Evolutionary conservation across 345 rosid genomes (phyloP).

Genomic region (Microthlaspi erraticum): DNA sequence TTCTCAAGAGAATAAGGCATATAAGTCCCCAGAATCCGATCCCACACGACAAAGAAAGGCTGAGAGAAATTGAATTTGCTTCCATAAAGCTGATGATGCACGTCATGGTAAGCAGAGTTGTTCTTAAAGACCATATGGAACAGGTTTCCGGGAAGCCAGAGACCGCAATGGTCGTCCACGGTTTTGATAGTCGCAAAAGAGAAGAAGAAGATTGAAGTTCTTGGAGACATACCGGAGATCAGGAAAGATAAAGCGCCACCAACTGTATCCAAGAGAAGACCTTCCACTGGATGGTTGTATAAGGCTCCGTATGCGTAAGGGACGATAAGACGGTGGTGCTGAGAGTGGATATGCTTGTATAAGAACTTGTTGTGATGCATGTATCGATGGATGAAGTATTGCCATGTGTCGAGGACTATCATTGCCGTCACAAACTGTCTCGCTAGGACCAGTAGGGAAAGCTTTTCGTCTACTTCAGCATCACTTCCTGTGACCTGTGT

Average conservation of each 20-base stretch:
- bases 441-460: constrained; percentile 58
- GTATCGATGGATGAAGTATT: constrained; percentile 83
- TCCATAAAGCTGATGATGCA: constrained; percentile 87
- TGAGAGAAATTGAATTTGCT: constrained; percentile 83
- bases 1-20: constrained; percentile 84
- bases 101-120: constrained; percentile 85
- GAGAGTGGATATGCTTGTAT: constrained; percentile 80
- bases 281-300: constrained; percentile 82
- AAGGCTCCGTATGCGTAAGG: constrained; percentile 88
- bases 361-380: constrained; percentile 87
- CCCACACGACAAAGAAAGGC: constrained; percentile 85
- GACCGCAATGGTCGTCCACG: constrained; percentile 84
- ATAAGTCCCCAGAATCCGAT: constrained; percentile 80
- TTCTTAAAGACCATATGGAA: constrained; percentile 74
- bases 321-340: constrained; percentile 82
- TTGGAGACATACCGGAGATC: constrained; percentile 82
- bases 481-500: constrained; percentile 73
- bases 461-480: constrained; percentile 41
- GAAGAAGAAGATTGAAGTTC: constrained; percentile 83
- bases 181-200: constrained; percentile 89
- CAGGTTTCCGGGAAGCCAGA: constrained; percentile 83
- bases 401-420: constrained; percentile 85
- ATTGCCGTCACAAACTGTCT: constrained; percentile 75
- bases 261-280: constrained; percentile 75
- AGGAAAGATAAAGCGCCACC: constrained; percentile 86